phyloP scores from a whole-genome alignment of 495 filamentous ascomycete genomes.

The Cairneyella variabilis region DNA sequence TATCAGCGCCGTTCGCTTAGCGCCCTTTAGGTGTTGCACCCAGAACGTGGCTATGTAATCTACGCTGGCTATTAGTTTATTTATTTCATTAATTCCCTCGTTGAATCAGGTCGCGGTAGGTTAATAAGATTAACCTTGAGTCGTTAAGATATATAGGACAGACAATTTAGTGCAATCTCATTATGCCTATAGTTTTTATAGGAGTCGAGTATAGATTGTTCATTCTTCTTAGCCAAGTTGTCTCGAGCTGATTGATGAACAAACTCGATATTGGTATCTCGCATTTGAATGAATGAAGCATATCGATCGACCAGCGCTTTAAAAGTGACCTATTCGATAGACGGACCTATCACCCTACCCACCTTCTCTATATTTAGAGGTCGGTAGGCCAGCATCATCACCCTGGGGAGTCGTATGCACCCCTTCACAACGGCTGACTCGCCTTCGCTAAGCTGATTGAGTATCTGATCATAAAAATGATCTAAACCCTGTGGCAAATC shows the following conservation, averaged over 20 bases:
- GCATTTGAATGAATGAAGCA: conserved; percentile 23
- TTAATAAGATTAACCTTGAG: conserved; percentile 22
- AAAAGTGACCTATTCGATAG: conserved; percentile 1
- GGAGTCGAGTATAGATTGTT: conserved; percentile 12
- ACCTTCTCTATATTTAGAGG: conserved; percentile 7
- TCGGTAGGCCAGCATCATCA: conserved; percentile 14
- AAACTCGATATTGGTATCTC: conserved; percentile 9
- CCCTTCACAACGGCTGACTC: conserved; percentile 7
- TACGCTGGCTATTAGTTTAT: conserved; percentile 14
- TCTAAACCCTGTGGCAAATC: conserved; percentile 8
- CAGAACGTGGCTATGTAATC: conserved; percentile 24
- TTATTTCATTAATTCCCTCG: conserved; percentile 16
- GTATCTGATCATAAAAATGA: conserved; percentile 9
- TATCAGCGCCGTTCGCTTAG: conserved; percentile 8
- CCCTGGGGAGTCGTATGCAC: conserved; percentile 9
- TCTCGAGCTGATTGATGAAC: conserved; percentile 19
- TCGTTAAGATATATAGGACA: conserved; percentile 19
- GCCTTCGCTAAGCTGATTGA: conserved; percentile 16
- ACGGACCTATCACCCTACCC: conserved; percentile 6
- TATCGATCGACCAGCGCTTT: conserved; percentile 11
- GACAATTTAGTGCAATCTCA: conserved; percentile 22
- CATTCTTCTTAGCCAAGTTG: conserved; percentile 14
- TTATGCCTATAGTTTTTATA: conserved; percentile 19
- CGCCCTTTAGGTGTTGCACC: conserved; percentile 20
- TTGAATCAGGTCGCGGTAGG: conserved; percentile 18